Conservation (phyloP, 495 filamentous ascomycete genomes). For the Talaromyces borbonicus region DNA sequence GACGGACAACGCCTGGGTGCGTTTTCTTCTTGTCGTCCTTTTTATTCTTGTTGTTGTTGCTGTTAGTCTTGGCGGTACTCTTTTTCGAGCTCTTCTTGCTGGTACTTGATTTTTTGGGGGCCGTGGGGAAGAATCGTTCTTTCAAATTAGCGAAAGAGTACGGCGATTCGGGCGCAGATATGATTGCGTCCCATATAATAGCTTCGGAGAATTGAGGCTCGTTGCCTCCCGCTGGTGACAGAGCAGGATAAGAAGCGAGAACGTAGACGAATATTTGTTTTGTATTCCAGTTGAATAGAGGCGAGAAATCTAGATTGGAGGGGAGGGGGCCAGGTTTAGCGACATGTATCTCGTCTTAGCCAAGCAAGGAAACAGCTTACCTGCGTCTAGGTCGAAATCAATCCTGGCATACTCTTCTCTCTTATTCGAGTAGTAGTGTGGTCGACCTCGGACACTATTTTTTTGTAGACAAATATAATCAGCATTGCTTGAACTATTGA, state of each 20-base stretch:
- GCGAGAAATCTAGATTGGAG: conserved; percentile 58
- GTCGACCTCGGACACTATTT: conserved; percentile 69
- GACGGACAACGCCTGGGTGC: conserved; percentile 50
- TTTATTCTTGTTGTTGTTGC: conserved; percentile 13
- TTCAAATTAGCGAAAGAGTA: conserved; percentile 37
- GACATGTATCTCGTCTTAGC: neutral
- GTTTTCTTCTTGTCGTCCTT: conserved; percentile 15
- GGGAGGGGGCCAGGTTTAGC: no score
- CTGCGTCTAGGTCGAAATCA: conserved; percentile 79
- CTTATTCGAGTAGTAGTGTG: conserved; percentile 86
- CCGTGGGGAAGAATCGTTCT: conserved; percentile 22
- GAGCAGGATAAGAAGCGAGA: conserved; percentile 65
- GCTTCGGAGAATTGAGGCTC: conserved; percentile 47
- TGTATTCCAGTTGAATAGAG: conserved; percentile 99
- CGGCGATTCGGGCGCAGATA: conserved; percentile 56
- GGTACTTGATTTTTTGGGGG: conserved; percentile 14
- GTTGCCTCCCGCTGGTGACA: conserved; percentile 27
- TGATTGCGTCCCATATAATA: conserved; percentile 92
- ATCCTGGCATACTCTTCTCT: conserved; percentile 92
- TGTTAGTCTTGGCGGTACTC: conserved; percentile 10
- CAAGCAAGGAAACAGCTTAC: no score
- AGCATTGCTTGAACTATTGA: neutral
- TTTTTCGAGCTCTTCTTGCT: conserved; percentile 8
- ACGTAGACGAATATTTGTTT: conserved; percentile 97
- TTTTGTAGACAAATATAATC: neutral